Conservation (phyloP, 345 rosid species). For the Eutrema yunnanense region DNA sequence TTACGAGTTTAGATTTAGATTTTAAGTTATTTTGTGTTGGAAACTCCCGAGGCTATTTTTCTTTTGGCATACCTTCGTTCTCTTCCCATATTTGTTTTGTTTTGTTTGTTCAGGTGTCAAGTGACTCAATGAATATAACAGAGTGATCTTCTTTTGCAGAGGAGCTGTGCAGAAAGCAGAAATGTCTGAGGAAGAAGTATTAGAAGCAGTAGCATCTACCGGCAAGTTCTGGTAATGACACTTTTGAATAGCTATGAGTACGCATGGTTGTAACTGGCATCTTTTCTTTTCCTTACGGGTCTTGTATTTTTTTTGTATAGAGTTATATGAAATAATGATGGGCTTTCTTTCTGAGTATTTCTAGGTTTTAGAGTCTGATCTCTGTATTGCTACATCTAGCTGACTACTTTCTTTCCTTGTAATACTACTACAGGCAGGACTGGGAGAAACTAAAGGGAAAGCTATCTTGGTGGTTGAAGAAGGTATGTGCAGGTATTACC, state of each 20-base stretch:
- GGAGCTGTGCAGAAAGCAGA: constrained; percentile 29
- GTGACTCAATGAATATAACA: not conserved
- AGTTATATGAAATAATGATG: not conserved
- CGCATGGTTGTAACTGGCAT: not conserved
- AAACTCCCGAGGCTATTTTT: not conserved
- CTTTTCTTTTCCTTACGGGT: not conserved
- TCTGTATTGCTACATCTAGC: not conserved
- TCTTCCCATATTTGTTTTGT: not conserved
- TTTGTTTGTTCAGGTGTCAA: not conserved
- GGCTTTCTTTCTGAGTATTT: not conserved
- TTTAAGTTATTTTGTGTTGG: not conserved
- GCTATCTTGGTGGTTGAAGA: constrained; percentile 84
- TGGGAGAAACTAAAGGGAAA: constrained; percentile 78
- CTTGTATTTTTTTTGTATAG: not conserved
- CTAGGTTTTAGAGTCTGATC: not conserved
- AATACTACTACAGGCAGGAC: constrained; percentile 51
- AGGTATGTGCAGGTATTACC: constrained; percentile 88
- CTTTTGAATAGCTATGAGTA: not conserved
- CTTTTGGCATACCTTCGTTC: not conserved
- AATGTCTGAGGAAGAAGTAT: constrained; percentile 41
- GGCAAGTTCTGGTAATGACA: constrained; percentile 63
- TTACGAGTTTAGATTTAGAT: not conserved
- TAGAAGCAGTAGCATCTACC: constrained; percentile 66
- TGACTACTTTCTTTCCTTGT: not conserved
- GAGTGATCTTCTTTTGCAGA: constrained; percentile 23